These are phyloP conservation scores for Dorcoceras hygrometricum DNA, from an alignment of 257 asterid species.

Conservation along the genomic window DNA sequence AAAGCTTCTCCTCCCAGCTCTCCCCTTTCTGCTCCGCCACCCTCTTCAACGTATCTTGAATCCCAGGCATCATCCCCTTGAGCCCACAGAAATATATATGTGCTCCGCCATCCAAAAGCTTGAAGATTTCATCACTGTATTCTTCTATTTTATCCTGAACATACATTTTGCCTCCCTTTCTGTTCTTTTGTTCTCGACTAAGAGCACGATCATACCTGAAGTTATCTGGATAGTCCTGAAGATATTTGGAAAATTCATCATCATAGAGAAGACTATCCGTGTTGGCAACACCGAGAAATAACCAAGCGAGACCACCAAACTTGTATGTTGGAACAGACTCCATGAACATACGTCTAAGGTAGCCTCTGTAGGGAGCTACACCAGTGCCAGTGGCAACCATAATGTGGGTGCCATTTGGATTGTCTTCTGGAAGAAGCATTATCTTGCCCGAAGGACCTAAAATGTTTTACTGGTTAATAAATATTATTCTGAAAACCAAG, in stretches of 20 bases:
- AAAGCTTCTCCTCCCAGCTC: slow-evolving; percentile 86
- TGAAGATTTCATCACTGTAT: slow-evolving; percentile 88
- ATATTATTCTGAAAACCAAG: background rate
- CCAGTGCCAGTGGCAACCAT: slow-evolving; percentile 99
- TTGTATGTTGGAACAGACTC: slow-evolving; percentile 72
- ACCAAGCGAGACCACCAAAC: slow-evolving; percentile 93
- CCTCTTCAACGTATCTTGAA: slow-evolving; percentile 84
- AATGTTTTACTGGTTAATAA: background rate
- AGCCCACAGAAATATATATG: slow-evolving; percentile 98
- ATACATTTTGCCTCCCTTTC: slow-evolving; percentile 88
- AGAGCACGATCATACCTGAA: slow-evolving; percentile 86
- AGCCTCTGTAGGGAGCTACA: slow-evolving; percentile 90
- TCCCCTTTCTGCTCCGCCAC: slow-evolving; percentile 88
- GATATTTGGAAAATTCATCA: slow-evolving; percentile 78
- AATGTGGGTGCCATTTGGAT: slow-evolving; percentile 87
- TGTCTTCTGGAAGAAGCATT: slow-evolving; percentile 92
- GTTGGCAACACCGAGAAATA: slow-evolving; percentile 97
- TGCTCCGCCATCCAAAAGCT: slow-evolving; percentile 82
- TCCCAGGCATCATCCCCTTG: slow-evolving; percentile 99
- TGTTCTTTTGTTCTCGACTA: slow-evolving; percentile 90
- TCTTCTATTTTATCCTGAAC: slow-evolving; percentile 97
- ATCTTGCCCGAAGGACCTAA: slow-evolving; percentile 96
- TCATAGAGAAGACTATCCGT: slow-evolving; percentile 82
- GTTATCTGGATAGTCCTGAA: slow-evolving; percentile 62
- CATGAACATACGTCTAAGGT: slow-evolving; percentile 97